Evolutionary conservation across 1,284 basidiomycete genomes (phyloP).

Genomic region (Puccinia novopanici): DNA sequence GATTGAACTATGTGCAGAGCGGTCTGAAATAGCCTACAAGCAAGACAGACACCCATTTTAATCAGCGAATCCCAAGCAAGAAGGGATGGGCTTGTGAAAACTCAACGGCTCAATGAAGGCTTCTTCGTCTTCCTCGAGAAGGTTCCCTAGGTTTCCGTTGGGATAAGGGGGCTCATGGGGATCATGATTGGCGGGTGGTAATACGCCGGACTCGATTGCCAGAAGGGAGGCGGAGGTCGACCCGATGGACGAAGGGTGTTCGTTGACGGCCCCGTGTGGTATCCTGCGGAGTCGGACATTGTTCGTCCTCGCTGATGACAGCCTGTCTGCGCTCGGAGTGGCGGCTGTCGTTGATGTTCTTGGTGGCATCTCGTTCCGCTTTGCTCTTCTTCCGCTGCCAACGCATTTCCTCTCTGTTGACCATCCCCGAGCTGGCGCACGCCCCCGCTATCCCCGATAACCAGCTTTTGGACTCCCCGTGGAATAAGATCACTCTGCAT

Average conservation of each 20-base stretch:
- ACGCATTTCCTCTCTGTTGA: not conserved
- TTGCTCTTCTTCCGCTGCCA: not conserved
- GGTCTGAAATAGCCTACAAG: constrained; percentile 32
- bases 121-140: not conserved
- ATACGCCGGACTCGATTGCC: not conserved
- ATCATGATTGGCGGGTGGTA: not conserved
- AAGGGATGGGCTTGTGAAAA: not conserved
- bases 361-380: not conserved
- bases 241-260: constrained; percentile 2
- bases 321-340: not conserved
- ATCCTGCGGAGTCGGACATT: not conserved
- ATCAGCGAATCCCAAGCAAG: not conserved
- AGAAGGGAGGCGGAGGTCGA: not conserved
- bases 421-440: not conserved
- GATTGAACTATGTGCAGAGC: constrained; percentile 43
- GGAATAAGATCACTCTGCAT: no score
- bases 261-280: not conserved
- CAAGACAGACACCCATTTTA: not conserved
- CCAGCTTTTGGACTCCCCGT: no score
- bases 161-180: not conserved
- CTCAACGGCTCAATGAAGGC: constrained; percentile 11
- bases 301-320: not conserved
- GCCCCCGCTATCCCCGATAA: no score
- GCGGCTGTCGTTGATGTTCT: not conserved
- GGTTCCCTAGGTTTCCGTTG: not conserved